These are phyloP conservation scores for Sporobolomyces pararoseus DNA, from an alignment of 768 basidiomycete genomes.

Conservation along the genomic window DNA sequence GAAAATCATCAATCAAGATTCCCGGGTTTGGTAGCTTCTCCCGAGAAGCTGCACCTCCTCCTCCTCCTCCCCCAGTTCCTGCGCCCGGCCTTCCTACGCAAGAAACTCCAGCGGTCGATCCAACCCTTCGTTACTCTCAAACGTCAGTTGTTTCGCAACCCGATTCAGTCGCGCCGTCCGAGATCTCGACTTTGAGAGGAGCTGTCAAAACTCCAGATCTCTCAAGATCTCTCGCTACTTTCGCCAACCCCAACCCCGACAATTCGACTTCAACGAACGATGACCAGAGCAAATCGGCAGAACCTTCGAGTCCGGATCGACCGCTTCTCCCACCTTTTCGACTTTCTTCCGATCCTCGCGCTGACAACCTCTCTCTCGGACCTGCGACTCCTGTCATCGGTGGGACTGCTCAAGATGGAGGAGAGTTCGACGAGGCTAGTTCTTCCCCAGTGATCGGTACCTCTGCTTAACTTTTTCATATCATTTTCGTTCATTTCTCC, in stretches of 20 bases:
- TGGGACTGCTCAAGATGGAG: not conserved
- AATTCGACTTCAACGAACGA: not conserved
- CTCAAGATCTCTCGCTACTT: not conserved
- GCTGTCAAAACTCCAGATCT: conserved; percentile 2
- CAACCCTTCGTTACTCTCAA: not conserved
- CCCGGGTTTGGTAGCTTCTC: too few relatives aligned
- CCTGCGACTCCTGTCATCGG: conserved; percentile 8
- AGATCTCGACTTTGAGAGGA: conserved; percentile 14
- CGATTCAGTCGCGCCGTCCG: conserved; percentile 2
- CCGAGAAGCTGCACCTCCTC: too few relatives aligned
- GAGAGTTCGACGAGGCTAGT: conserved; percentile 7
- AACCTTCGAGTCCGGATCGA: conserved; percentile 2
- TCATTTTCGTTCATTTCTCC: too few relatives aligned
- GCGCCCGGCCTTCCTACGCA: too few relatives aligned
- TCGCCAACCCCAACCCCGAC: not conserved
- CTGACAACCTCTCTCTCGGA: conserved; percentile 16
- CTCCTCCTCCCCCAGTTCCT: too few relatives aligned
- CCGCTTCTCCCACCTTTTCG: conserved; percentile 11
- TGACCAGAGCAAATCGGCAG: too few relatives aligned
- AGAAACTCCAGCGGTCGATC: not conserved
- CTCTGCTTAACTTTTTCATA: too few relatives aligned
- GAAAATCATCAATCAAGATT: too few relatives aligned
- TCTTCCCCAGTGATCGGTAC: not conserved
- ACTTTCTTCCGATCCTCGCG: conserved; percentile 8
- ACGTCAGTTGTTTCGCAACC: conserved; percentile 1